Percentiles rank a stretch among this genome's conserved stretches.
Evolutionary conservation across 1,284 basidiomycete species (phyloP).

Genomic region (Veloboletus limbatus): DNA sequence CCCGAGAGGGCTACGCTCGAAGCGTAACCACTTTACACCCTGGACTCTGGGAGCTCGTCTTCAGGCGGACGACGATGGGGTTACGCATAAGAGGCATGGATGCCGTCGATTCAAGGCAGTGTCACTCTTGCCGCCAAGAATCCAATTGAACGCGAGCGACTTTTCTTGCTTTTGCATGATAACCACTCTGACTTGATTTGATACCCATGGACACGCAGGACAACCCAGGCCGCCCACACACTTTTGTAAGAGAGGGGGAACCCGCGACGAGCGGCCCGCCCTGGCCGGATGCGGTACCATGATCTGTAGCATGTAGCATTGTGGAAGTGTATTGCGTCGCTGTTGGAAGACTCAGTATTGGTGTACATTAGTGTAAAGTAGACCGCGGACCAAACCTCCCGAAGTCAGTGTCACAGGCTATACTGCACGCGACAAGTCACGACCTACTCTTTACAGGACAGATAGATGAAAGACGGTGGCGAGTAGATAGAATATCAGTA

Average conservation of each 20-base stretch:
- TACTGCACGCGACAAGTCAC: neutral
- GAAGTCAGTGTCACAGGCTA: neutral
- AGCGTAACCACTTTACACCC: neutral
- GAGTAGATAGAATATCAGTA: conserved; percentile 8
- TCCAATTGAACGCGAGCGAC: neutral
- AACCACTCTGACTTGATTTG: conserved; percentile 4
- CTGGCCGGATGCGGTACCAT: too few relatives aligned
- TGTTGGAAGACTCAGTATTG: neutral
- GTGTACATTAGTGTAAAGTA: neutral
- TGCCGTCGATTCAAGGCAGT: too few relatives aligned
- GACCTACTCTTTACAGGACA: conserved; percentile 13
- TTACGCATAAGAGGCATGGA: too few relatives aligned
- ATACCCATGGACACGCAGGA: conserved; percentile 10
- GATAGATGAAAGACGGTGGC: neutral
- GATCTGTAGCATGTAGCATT: too few relatives aligned
- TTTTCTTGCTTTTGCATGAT: neutral
- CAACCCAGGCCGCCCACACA: too few relatives aligned
- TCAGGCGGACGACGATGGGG: neutral
- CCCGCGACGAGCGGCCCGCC: too few relatives aligned
- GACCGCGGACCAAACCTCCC: too few relatives aligned
- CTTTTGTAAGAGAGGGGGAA: too few relatives aligned
- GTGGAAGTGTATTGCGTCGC: neutral
- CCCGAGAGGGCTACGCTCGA: conserved; percentile 7
- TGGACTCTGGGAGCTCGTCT: neutral
- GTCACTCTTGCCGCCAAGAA: too few relatives aligned